These are phyloP conservation scores for Boletus vermiculosoides DNA, from an alignment of 768 basidiomycete species.

Conservation along the genomic window DNA sequence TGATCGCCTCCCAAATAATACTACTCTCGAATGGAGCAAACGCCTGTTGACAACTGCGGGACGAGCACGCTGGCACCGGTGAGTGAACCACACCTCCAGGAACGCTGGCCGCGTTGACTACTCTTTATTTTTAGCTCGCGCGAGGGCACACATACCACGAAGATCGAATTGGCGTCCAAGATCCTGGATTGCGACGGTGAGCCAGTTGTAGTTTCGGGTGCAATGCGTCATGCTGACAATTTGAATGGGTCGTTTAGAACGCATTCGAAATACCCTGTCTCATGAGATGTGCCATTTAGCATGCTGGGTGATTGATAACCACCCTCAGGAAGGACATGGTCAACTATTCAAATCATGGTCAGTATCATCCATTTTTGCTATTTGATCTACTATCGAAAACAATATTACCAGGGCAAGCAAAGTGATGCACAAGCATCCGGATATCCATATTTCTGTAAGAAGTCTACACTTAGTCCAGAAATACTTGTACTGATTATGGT, in stretches of 20 bases:
- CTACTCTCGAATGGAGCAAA: conserved; percentile 65
- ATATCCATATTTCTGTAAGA: conserved; percentile 72
- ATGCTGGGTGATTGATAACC: conserved; percentile 74
- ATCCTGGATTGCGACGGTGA: conserved; percentile 75
- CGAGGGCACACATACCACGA: conserved; percentile 55
- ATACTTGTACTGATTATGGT: neutral
- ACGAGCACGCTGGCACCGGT: conserved; percentile 65
- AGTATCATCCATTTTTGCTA: conserved; percentile 14
- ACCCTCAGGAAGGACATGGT: conserved; percentile 73
- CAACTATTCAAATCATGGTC: conserved; percentile 71
- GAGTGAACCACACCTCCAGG: conserved; percentile 4
- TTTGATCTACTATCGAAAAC: neutral
- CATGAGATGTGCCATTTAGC: conserved; percentile 95
- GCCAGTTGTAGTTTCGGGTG: conserved; percentile 6
- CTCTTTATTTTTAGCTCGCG: conserved; percentile 40
- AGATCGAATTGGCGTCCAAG: conserved; percentile 81
- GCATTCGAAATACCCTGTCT: conserved; percentile 77
- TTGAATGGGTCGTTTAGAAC: conserved; percentile 45
- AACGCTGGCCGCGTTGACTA: neutral
- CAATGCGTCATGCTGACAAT: neutral
- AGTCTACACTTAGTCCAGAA: conserved; percentile 2
- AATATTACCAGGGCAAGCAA: conserved; percentile 50
- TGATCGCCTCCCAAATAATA: conserved; percentile 49
- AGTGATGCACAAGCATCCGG: conserved; percentile 65
- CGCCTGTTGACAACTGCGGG: conserved; percentile 68